phyloP scores from a whole-genome alignment of 345 rosid genomes.

The Populus davidiana region DNA sequence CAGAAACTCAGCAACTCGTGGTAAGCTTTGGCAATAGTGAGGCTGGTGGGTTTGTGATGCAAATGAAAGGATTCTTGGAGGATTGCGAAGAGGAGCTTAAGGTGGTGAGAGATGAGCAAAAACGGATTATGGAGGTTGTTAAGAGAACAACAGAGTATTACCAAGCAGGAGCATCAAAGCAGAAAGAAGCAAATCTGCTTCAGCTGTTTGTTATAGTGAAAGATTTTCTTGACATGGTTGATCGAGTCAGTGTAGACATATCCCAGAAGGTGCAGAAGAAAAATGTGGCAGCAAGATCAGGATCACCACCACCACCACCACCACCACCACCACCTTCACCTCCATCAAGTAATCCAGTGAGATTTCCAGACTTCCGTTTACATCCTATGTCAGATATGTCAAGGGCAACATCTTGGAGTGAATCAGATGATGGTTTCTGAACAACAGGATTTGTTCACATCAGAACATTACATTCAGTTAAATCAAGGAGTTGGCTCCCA shows the following conservation, averaged over 20 bases:
- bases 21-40: constrained; percentile 27
- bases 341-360: constrained; percentile 26
- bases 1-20: constrained; percentile 41
- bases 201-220: constrained; percentile 69
- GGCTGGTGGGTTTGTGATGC: constrained; percentile 43
- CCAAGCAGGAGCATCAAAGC: constrained; percentile 60
- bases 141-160: constrained; percentile 68
- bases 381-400: constrained; percentile 43
- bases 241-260: constrained; percentile 59
- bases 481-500: background rate
- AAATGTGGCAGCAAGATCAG: constrained; percentile 20
- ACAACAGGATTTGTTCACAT: background rate
- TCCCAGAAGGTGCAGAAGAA: constrained; percentile 48
- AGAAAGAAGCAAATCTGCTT: constrained; percentile 36
- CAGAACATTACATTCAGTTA: background rate
- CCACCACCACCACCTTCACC: constrained; percentile 23
- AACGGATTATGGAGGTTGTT: constrained; percentile 58
- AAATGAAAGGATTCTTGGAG: constrained; percentile 63
- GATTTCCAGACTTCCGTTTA: constrained; percentile 39
- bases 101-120: constrained; percentile 53
- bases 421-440: constrained; percentile 52
- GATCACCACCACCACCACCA: constrained; percentile 18
- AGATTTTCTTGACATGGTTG: constrained; percentile 81
- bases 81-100: constrained; percentile 57
- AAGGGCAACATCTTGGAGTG: constrained; percentile 37